Evolutionary conservation across 2,329 filamentous ascomycete species (phyloP).

Genomic region (Chaetomium sp.): DNA sequence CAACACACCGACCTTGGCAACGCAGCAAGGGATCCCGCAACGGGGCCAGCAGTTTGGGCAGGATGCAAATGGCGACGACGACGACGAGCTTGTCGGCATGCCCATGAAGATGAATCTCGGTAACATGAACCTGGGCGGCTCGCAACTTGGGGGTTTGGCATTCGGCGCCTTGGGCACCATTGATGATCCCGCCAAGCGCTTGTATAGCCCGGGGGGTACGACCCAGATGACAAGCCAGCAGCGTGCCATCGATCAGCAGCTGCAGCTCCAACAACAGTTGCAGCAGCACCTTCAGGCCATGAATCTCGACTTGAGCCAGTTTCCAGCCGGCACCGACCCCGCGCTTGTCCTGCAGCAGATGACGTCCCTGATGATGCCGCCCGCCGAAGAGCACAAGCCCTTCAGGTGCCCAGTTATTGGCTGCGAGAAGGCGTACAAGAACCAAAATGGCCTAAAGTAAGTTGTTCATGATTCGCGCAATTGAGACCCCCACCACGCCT

Average conservation of each 20-base stretch:
- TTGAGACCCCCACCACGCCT: background rate
- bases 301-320: constrained; percentile 74
- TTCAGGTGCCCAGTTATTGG: constrained; percentile 98
- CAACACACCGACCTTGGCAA: constrained; percentile 88
- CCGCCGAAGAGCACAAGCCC: constrained; percentile 89
- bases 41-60: constrained; percentile 61
- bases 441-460: constrained; percentile 97
- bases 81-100: constrained; percentile 70
- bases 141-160: constrained; percentile 54
- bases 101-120: constrained; percentile 60
- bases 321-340: constrained; percentile 74
- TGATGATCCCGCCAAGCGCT: constrained; percentile 89
- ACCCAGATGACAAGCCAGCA: constrained; percentile 58
- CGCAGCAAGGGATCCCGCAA: constrained; percentile 64
- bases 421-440: constrained; percentile 99
- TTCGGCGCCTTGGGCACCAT: constrained; percentile 65
- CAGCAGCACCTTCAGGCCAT: constrained; percentile 68
- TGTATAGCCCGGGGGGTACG: constrained; percentile 83
- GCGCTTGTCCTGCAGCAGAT: constrained; percentile 59
- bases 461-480: constrained; percentile 34
- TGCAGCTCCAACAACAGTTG: constrained; percentile 63
- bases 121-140: constrained; percentile 59
- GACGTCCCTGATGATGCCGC: constrained; percentile 62
- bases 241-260: constrained; percentile 64
- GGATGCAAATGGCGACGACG: constrained; percentile 64